Base-by-base conservation (phyloP, 345 rosid genomes). In the Luvunga scandens region DNA sequence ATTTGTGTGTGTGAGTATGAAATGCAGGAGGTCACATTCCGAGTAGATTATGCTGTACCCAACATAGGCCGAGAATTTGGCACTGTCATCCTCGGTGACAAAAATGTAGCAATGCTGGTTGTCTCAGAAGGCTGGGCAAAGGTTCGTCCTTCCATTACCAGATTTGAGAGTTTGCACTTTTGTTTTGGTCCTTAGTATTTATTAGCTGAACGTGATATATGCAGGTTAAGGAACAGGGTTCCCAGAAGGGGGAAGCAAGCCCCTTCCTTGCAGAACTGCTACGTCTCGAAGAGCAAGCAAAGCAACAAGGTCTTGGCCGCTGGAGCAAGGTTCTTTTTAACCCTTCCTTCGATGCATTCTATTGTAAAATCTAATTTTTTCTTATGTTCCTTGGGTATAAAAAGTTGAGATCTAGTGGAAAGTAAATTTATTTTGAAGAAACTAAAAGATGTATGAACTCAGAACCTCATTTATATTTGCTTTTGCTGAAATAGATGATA, bases 71-170 rank as follows among this genome's bases (percentile, higher is more conserved):
- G 98, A 83, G 98, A 97, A 81, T 97, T 97, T 83, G 98, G 98
- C 73, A 87, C 97, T 0, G 96, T 97, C 76, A 93, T 87, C 84
- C 93, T 97, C 71, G 97, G 88, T 75, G 90, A 93, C 72, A 84
- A 89, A 83, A 94, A 94, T 88, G 89, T 94, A 66, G 96, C 97
- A 13, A 61, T 79, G 72, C 82, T 89, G 79, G 93, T 94, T 83
- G 94, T 94, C 78, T 73, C 88, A 7, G 86, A 86, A 64, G 99
- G 98, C 79, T 97, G 97, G 98, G 98, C 98, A 56, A 97, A 93
- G 98, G 98, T 97, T 77, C 33, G 5, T 42, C 19, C 36, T 2
- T 72, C 80, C 78, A 45, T 65, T 27, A 78, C 48, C 34, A 5
- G 5, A 39, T 69, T 71, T 79, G 21, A 33, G 33, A 2, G 78